Conservation (phyloP, 1,139 yeast species). For the Kurtzmaniella natalensis region DNA sequence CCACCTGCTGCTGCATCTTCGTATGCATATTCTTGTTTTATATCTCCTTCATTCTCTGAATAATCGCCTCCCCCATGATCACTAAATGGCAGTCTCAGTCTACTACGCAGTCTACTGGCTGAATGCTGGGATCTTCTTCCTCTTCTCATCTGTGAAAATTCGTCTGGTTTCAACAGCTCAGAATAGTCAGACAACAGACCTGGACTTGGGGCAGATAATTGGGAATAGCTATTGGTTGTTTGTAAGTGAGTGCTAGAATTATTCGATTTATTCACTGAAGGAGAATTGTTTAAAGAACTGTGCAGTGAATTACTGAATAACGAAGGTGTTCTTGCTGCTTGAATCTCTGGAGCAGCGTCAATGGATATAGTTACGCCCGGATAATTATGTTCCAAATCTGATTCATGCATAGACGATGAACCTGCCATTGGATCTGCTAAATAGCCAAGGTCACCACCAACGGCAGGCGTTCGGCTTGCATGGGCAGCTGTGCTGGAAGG, state of each 20-base stretch:
- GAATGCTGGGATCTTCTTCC: constrained; percentile 33
- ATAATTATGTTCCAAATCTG: not conserved
- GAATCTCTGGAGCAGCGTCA: constrained; percentile 31
- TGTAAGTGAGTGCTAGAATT: constrained; percentile 2
- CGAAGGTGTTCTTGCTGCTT: constrained; percentile 39
- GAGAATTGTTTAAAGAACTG: constrained; percentile 24
- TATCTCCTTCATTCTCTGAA: constrained; percentile 12
- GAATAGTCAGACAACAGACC: constrained; percentile 13
- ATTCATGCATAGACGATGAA: not conserved
- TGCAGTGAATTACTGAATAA: constrained; percentile 40
- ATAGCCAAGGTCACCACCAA: not conserved
- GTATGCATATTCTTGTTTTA: not conserved
- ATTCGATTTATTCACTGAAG: constrained; percentile 11
- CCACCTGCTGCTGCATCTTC: not conserved
- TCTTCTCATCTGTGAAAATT: constrained; percentile 25
- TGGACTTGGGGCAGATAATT: constrained; percentile 15
- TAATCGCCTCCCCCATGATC: constrained; percentile 12
- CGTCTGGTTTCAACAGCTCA: constrained; percentile 31
- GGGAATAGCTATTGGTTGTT: constrained; percentile 12
- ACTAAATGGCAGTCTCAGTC: constrained; percentile 1
- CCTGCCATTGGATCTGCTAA: constrained; percentile 1
- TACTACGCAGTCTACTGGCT: constrained; percentile 10
- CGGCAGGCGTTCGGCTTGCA: not conserved
- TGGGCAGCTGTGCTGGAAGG: not conserved
- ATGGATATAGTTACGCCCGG: constrained; percentile 24